Evolutionary conservation across 2,329 filamentous ascomycete genomes (phyloP), one percentile per base, ranked within the genome.

Genomic region (Claviceps sp.): DNA sequence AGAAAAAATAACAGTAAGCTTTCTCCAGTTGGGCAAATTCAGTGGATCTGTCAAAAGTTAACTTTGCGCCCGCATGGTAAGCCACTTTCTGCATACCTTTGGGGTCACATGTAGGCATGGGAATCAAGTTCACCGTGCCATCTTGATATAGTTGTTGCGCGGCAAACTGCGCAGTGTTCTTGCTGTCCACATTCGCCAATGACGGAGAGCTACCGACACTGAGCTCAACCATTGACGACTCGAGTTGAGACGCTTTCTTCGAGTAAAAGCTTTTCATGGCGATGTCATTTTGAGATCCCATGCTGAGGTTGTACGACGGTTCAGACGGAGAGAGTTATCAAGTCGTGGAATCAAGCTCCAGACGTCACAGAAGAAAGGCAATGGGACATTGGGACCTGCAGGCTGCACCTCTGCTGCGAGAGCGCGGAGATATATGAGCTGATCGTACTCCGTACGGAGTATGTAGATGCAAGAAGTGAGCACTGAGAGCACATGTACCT

Each of bases 61-160:
- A 22, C 17, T 38, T 45, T 5, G 22, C n/a, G 17, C 8, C 11
- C 22, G 13, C 7, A 26, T 13, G 8, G 3, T 9, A 4, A 7
- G 17, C 8, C 20, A 38, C 1, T 5, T 11, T 47, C 17, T 38
- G 4, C 49, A 40, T 50, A 50, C 49, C 49, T 50, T 14, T 45
- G 13, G 49, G 49, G 16, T 50, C 37, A 16, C 36, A 14, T 6
- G 49, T 50, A n/a, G 49, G 49, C 49, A 50, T 50, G 16, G 49
- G 49, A 34, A 50, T 50, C 34, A 50, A 34, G 29, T 46, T 45
- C 22, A 50, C 42, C 29, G 11, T 40, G 44, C 42, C 49, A 22
- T 50, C 34, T n/a, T 50, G 26, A 34, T 44, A 50, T 14, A 50
- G 34, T 1, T 26, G 8, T n/a, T 46, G 40, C n/a, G 45, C 43